Conservation (phyloP, 2,329 filamentous ascomycete species). For the Ploettnerulaceae sp. region DNA sequence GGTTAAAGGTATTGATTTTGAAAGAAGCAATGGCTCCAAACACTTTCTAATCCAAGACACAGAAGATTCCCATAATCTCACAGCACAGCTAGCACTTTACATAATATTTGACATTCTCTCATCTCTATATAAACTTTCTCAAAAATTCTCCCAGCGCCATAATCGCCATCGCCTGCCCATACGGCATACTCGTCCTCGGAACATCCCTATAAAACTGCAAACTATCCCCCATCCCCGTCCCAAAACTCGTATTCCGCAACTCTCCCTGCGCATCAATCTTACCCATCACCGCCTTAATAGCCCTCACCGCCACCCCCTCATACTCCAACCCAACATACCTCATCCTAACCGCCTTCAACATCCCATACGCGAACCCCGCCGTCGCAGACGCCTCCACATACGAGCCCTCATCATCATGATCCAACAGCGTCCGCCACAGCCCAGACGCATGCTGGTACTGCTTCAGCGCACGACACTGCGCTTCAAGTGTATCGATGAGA, state of each 20-base stretch:
- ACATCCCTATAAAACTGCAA: conserved; percentile 77
- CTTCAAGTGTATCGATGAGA: conserved; percentile 58
- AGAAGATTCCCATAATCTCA: too few relatives aligned
- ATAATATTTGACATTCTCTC: too few relatives aligned
- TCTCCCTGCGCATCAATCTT: conserved; percentile 65
- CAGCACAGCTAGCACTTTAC: too few relatives aligned
- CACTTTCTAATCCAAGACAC: too few relatives aligned
- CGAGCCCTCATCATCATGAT: conserved; percentile 62
- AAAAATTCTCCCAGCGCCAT: conserved; percentile 74
- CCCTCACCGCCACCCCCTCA: conserved; percentile 56
- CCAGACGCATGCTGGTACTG: conserved; percentile 57
- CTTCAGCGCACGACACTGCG: conserved; percentile 62
- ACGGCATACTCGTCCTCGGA: conserved; percentile 73
- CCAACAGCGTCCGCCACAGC: conserved; percentile 70
- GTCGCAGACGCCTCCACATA: conserved; percentile 75
- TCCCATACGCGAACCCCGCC: conserved; percentile 75
- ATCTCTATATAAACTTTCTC: conserved; percentile 43
- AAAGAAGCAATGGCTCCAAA: too few relatives aligned
- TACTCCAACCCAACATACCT: conserved; percentile 62
- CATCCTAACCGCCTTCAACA: conserved; percentile 68
- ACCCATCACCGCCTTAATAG: conserved; percentile 60
- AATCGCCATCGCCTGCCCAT: conserved; percentile 80
- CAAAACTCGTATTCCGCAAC: conserved; percentile 69
- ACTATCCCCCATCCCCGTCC: conserved; percentile 69
- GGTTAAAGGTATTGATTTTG: too few relatives aligned